phyloP scores from a whole-genome alignment of 495 filamentous ascomycete species.

The Xylaria longipes region DNA sequence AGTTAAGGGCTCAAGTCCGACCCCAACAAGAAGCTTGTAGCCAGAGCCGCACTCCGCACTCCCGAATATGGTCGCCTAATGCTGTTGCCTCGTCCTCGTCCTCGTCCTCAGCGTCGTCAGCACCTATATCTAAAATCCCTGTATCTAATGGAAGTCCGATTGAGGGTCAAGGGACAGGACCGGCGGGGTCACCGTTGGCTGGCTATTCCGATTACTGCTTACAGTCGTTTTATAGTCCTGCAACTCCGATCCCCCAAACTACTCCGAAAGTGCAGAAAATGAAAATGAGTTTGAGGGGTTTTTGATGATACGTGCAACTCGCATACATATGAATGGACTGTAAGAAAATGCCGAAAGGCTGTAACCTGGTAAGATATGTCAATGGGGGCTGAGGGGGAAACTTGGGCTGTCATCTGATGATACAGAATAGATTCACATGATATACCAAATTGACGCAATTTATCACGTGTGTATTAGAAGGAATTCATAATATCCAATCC shows the following conservation, averaged over 20 bases:
- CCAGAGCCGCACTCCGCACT: neutral
- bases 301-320: neutral
- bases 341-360: neutral
- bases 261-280: conserved; percentile 1
- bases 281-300: neutral
- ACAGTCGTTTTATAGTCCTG: neutral
- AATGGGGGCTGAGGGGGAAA: neutral
- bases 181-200: neutral
- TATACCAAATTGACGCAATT: neutral
- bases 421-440: neutral
- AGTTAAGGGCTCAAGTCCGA: neutral
- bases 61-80: neutral
- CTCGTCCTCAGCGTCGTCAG: neutral
- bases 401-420: neutral
- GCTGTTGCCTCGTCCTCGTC: neutral
- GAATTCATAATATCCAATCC: neutral
- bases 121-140: neutral
- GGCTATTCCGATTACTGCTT: neutral
- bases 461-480: neutral
- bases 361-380: too few species aligned
- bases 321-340: neutral
- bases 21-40: neutral
- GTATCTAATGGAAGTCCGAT: neutral
- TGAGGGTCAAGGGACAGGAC: neutral
- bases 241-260: neutral